Conservation (phyloP, 768 basidiomycete genomes). For the Omphalotus guepiniiformis region DNA sequence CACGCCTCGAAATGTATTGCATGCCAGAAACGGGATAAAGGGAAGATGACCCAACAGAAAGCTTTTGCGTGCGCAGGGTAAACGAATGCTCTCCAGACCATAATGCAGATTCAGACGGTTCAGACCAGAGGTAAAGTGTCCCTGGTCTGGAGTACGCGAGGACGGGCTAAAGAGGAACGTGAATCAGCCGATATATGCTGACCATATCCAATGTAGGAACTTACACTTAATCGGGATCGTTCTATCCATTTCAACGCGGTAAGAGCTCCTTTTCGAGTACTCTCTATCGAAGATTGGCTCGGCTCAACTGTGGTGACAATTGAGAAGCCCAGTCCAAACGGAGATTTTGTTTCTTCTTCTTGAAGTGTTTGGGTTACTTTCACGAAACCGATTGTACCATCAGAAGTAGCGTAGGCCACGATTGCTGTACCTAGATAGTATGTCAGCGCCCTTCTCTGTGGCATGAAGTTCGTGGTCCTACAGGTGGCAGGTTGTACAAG, state of each 20-base stretch:
- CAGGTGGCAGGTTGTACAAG: slow-evolving; percentile 16
- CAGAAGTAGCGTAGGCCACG: slow-evolving; percentile 54
- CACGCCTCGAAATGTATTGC: slow-evolving; percentile 43
- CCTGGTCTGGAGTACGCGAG: slow-evolving; percentile 62
- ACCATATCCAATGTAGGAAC: slow-evolving; percentile 15
- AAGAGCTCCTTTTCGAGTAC: slow-evolving; percentile 38
- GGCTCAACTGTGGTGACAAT: slow-evolving; percentile 30
- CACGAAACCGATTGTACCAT: slow-evolving; percentile 56
- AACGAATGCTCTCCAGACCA: slow-evolving; percentile 54
- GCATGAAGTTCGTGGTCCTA: background rate
- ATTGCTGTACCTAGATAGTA: slow-evolving; percentile 46
- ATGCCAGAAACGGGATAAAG: slow-evolving; percentile 60
- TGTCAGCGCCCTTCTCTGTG: background rate
- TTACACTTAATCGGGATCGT: slow-evolving; percentile 33
- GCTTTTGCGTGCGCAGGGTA: slow-evolving; percentile 39
- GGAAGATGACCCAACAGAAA: slow-evolving; percentile 55
- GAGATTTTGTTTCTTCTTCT: slow-evolving; percentile 17
- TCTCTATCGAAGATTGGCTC: slow-evolving; percentile 20
- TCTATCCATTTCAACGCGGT: slow-evolving; percentile 58
- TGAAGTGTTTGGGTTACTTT: slow-evolving; percentile 46
- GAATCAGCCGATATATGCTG: background rate
- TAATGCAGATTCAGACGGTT: slow-evolving; percentile 15
- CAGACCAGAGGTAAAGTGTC: slow-evolving; percentile 52
- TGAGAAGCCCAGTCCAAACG: slow-evolving; percentile 31
- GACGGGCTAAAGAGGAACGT: slow-evolving; percentile 38